A percentile compares a stretch with the other conserved stretches of the same genome.
phyloP scores from a whole-genome alignment of 106 monocot species.

The Phalaenopsis equestris region DNA sequence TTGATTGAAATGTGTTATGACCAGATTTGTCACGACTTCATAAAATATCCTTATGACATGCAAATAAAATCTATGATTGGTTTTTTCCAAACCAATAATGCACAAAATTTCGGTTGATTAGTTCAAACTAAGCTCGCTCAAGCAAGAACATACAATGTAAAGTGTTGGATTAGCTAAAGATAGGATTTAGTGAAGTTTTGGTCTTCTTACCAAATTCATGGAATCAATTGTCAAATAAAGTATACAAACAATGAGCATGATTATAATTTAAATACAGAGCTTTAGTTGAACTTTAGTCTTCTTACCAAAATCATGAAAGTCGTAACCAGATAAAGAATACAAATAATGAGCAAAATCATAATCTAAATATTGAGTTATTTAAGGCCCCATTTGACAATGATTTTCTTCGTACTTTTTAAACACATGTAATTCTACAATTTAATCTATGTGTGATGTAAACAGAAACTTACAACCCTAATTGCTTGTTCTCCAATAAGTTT shows the following conservation, averaged over 20 bases:
- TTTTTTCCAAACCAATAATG: background rate
- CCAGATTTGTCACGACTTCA: background rate
- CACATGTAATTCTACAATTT: background rate
- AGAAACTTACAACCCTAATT: too few relatives aligned
- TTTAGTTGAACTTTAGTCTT: background rate
- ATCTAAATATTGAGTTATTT: background rate
- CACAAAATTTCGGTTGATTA: background rate
- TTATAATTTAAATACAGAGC: background rate
- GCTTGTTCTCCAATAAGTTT: too few relatives aligned
- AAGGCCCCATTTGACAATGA: background rate
- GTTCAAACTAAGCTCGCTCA: background rate
- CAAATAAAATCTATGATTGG: background rate
- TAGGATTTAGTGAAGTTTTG: background rate
- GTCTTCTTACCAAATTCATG: background rate
- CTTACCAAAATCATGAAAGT: background rate
- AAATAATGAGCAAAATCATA: background rate
- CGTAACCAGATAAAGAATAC: background rate
- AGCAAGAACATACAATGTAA: background rate
- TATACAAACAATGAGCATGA: background rate
- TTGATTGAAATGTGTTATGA: background rate
- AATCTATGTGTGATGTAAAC: too few relatives aligned
- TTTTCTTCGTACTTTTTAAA: background rate
- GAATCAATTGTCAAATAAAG: background rate
- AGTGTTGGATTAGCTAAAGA: background rate
- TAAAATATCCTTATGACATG: background rate